phyloP scores from a whole-genome alignment of 2,329 filamentous ascomycete species.

The Colletotrichum sp. region DNA sequence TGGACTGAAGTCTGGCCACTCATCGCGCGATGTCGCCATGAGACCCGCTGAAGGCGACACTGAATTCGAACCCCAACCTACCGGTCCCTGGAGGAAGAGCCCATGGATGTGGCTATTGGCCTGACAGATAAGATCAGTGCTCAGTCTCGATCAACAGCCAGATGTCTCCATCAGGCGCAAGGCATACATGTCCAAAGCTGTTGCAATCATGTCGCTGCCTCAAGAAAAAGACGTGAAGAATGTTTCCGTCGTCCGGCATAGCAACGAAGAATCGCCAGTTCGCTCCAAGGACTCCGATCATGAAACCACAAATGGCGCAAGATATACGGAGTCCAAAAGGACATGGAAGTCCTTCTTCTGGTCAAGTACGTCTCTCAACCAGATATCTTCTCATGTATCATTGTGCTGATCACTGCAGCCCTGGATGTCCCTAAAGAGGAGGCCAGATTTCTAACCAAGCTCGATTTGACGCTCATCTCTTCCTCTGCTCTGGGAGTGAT shows the following conservation, averaged over 20 bases:
- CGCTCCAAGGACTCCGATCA: not conserved
- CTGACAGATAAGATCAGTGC: not conserved
- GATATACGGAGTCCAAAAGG: slow-evolving; percentile 49
- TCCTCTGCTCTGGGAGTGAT: slow-evolving; percentile 29
- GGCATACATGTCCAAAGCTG: not conserved
- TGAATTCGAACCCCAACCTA: not conserved
- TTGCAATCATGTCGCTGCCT: not conserved
- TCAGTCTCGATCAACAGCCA: not conserved
- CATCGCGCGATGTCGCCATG: slow-evolving; percentile 15
- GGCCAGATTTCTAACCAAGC: slow-evolving; percentile 29
- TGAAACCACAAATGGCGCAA: not conserved
- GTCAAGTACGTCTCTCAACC: slow-evolving; percentile 23
- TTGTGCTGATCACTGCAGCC: slow-evolving; percentile 1
- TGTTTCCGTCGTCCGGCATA: not conserved
- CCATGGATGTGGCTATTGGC: not conserved
- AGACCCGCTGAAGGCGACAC: slow-evolving; percentile 9
- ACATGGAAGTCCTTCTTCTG: slow-evolving; percentile 29
- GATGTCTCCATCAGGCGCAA: not conserved
- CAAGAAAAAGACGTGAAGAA: not conserved
- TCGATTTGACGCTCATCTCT: slow-evolving; percentile 30
- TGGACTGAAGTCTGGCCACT: not conserved
- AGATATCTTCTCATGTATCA: not conserved
- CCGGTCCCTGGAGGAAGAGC: not conserved
- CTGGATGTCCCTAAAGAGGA: slow-evolving; percentile 29
- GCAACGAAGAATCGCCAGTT: not conserved